These are phyloP conservation scores for Lactuca sativa DNA, from an alignment of 129 eudicot species.

Conservation along the genomic window DNA sequence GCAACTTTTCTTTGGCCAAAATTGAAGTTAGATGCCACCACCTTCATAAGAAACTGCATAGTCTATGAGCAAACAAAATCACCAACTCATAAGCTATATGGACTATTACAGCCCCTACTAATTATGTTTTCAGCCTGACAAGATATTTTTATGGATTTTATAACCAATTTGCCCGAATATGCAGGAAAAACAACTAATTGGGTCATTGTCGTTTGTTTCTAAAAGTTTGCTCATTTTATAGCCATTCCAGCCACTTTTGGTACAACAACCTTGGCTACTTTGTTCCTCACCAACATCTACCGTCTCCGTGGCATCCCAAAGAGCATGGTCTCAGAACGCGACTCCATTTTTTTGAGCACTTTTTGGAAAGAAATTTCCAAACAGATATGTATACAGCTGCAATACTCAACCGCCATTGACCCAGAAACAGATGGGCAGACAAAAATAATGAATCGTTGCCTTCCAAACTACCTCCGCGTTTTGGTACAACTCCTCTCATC, in stretches of 20 bases:
- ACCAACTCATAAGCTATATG: neutral
- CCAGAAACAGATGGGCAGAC: neutral
- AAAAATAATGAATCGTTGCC: neutral
- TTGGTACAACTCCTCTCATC: neutral
- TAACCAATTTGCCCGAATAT: neutral
- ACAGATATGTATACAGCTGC: too few relatives aligned
- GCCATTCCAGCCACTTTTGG: neutral
- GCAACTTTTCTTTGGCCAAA: neutral
- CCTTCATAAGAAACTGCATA: neutral
- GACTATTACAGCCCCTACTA: slow-evolving; percentile 5
- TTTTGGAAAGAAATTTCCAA: slow-evolving; percentile 19
- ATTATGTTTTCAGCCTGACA: neutral
- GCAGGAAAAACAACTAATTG: neutral
- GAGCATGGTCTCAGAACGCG: neutral
- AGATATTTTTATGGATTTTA: slow-evolving; percentile 12
- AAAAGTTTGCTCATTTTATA: slow-evolving; percentile 4
- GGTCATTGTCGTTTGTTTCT: neutral
- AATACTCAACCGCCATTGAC: neutral
- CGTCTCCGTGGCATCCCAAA: slow-evolving; percentile 7
- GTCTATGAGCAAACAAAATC: neutral
- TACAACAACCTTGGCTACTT: neutral
- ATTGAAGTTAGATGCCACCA: neutral
- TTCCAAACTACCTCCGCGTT: too few relatives aligned
- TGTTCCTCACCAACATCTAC: slow-evolving; percentile 4
- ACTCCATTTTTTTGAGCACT: neutral